Evolutionary conservation across 345 rosid genomes (phyloP).

Genomic region (Populus ilicifolia): DNA sequence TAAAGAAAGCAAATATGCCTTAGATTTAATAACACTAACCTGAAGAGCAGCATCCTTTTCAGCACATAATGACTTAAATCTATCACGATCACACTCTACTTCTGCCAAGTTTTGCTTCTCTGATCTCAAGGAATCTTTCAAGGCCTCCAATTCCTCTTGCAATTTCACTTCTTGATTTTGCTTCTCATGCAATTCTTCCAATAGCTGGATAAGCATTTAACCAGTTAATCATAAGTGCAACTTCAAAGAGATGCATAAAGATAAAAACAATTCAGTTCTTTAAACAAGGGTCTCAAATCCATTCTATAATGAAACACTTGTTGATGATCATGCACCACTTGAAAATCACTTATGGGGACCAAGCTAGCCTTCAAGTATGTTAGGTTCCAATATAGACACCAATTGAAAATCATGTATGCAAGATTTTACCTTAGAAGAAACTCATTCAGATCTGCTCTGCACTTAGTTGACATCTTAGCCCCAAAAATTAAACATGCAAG

Average conservation of each 20-base stretch:
- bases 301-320: neutral
- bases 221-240: neutral
- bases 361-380: neutral
- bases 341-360: neutral
- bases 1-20: neutral
- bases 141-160: conserved; percentile 64
- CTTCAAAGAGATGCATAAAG: neutral
- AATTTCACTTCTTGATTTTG: conserved; percentile 49
- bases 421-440: neutral
- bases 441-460: conserved; percentile 7
- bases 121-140: conserved; percentile 53
- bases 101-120: conserved; percentile 61
- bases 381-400: neutral
- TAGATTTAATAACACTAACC: conserved; percentile 35
- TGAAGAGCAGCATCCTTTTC: conserved; percentile 70
- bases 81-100: conserved; percentile 49
- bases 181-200: conserved; percentile 69
- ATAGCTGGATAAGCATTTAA: conserved; percentile 43
- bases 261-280: neutral
- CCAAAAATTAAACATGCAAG: neutral
- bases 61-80: conserved; percentile 47
- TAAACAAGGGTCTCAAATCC: neutral
- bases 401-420: neutral
- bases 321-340: neutral
- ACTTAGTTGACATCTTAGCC: neutral